Evolutionary conservation across 1,284 basidiomycete genomes (phyloP), one percentile per base, ranked within the genome.

Genomic region (Cryptococcus depauperatus): DNA sequence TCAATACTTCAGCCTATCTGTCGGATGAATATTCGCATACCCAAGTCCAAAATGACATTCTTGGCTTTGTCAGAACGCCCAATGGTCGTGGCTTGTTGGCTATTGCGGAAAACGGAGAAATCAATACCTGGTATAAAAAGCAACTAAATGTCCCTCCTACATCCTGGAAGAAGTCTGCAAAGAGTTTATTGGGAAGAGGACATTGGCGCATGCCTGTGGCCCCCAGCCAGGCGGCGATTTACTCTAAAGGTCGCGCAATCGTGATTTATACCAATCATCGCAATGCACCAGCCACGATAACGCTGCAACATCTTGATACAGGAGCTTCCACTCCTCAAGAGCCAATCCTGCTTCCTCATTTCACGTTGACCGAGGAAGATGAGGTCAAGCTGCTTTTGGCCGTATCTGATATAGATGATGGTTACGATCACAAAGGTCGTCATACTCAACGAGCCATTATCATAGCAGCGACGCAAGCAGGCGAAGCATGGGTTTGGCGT

Each of bases 321-420:
- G 51, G 48, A n/a, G 34, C 50, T 1, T 42, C 50, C 1, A 30
- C 41, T 1, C 64, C 66, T 1, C 52, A 54, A 5, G 51, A 52
- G 27, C 54, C 59, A 0, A 48, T 68, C 2, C 34, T 45, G 2
- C 39, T 70, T 32, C 68, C 66, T 3, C 54, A 62, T 38, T 68
- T 70, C 35, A 10, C 48, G 5, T 53, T 59, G 11, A 45, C 47
- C 7, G 29, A 48, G 4, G 61, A 48, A 11, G 68, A 70, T 45
- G 51, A 61, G 9, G 50, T 70, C 8, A 51, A 56, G 40, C 55
- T 69, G 50, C 51, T 71, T 0, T 41, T 69, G 14, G 69, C 66
- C 1, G 59, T 69, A 3, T 69, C 68, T 2, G 66, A 70, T 52
- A 65, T 71, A 32, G 69, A 71, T 51, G 69, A 71, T 47, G 69